phyloP scores from a whole-genome alignment of 345 rosid species.

The Barbarea vulgaris region DNA sequence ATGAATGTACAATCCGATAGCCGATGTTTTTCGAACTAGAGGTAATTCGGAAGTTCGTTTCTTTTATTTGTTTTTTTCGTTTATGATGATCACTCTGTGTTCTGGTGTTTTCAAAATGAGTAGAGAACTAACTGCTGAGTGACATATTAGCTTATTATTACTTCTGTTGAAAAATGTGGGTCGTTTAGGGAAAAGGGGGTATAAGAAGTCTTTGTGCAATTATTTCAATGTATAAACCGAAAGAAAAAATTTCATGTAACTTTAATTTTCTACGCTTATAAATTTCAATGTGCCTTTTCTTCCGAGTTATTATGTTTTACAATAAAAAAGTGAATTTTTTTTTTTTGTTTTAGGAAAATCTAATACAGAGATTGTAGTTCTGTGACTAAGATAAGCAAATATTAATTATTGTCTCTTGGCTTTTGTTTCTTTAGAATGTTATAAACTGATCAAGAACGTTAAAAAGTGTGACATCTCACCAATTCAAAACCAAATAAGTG shows the following conservation, averaged over 20 bases:
- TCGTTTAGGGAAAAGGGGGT: conserved; percentile 28
- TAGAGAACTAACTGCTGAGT: conserved; percentile 32
- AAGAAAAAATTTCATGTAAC: conserved; percentile 22
- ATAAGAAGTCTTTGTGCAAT: conserved; percentile 36
- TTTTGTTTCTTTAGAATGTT: not conserved
- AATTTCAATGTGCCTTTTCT: conserved; percentile 29
- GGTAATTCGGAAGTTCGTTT: conserved; percentile 41
- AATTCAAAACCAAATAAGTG: not conserved
- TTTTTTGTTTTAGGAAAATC: not conserved
- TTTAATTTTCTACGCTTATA: conserved; percentile 8
- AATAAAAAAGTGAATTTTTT: not conserved
- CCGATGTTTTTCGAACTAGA: conserved; percentile 26
- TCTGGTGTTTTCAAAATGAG: conserved; percentile 31
- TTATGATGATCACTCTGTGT: conserved; percentile 27
- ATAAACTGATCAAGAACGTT: not conserved
- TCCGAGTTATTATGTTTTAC: not conserved
- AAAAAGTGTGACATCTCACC: not conserved
- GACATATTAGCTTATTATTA: conserved; percentile 19
- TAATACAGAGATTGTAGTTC: not conserved
- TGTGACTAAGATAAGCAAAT: no score
- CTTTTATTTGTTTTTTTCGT: not conserved
- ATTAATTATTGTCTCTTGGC: not conserved
- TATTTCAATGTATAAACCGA: conserved; percentile 38
- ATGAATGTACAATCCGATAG: conserved; percentile 14
- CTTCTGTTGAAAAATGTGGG: conserved; percentile 22